Base-by-base conservation (phyloP, 371 early-diverging fungal genomes). In the Synchytrium microbalum region DNA sequence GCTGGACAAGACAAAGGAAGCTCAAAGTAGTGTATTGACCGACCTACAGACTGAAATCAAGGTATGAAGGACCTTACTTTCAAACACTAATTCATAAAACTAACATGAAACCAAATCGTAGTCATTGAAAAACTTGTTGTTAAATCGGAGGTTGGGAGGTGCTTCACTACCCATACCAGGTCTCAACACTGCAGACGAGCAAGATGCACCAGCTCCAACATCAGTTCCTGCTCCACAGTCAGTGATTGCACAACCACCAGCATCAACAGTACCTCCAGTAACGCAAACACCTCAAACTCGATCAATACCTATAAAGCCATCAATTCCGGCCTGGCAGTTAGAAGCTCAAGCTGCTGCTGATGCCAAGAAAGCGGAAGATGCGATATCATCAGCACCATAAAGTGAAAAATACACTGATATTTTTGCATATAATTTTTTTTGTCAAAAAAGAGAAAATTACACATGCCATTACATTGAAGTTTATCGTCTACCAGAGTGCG, bases 41-140 rank as follows among this genome's bases (percentile, higher is more conserved):
- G 93, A 95, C 51, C 79, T 96, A 24, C 95, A 96, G 75, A 80
- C 82, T 24, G 97, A 96, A 73, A 83, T 96, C 75, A 92, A 92
- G 69, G 24, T 29, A 56, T 56, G 24, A 29, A 56, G 29, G 24
- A 56, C 56, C 5, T 29, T 56, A 8, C 46, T 38, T 5, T 19
- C 46, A 38, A 10, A 10, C 46, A 10, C 10, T 38, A n/a, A n/a
- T n/a, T n/a, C n/a, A n/a, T n/a, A n/a, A n/a, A n/a, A n/a, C 46
- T 38, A 38, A 5, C 5, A 10, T 19, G 46, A 38, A 19, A 38
- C 19, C 46, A 5, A 38, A 5, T 38, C 46, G 46, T 56, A 56
- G 24, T 56, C 56, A 5, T 19, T 38, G 13, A 56, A 56, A 24
- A 56, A 56, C 56, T 13, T 24, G 13, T 24, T 56, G 5, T 24